phyloP scores from a whole-genome alignment of 2,329 filamentous ascomycete genomes.

The Sarocladium oryzae region DNA sequence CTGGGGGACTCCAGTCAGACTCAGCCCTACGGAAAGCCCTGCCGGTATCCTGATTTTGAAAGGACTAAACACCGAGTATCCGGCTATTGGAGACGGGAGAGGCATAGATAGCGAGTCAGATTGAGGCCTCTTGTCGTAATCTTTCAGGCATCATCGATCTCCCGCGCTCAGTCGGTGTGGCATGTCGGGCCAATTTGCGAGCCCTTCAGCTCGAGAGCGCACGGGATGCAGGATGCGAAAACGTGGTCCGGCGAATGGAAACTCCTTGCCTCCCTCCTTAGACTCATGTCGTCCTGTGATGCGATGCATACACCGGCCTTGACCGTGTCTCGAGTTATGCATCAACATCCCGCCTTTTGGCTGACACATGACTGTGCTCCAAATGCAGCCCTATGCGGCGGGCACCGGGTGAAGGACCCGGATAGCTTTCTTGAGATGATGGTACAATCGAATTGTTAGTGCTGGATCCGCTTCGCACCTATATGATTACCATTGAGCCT shows the following conservation, averaged over 20 bases:
- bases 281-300: too few species aligned
- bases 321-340: not conserved
- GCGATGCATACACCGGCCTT: too few species aligned
- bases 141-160: too few species aligned
- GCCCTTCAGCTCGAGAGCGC: not conserved
- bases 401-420: not conserved
- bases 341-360: not conserved
- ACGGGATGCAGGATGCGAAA: not conserved
- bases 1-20: not conserved
- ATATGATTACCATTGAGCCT: not conserved
- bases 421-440: not conserved
- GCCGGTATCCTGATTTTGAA: not conserved
- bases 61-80: not conserved
- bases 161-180: not conserved
- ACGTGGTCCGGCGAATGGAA: not conserved
- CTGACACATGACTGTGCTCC: not conserved
- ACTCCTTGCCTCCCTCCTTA: too few species aligned
- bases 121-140: too few species aligned
- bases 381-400: constrained; percentile 3
- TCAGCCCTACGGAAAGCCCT: not conserved
- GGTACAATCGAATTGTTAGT: not conserved
- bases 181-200: not conserved
- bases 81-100: not conserved
- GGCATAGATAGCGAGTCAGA: constrained; percentile 1
- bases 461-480: not conserved